Base-by-base conservation (phyloP, 257 asterid species). In the Verbascum thapsus region DNA sequence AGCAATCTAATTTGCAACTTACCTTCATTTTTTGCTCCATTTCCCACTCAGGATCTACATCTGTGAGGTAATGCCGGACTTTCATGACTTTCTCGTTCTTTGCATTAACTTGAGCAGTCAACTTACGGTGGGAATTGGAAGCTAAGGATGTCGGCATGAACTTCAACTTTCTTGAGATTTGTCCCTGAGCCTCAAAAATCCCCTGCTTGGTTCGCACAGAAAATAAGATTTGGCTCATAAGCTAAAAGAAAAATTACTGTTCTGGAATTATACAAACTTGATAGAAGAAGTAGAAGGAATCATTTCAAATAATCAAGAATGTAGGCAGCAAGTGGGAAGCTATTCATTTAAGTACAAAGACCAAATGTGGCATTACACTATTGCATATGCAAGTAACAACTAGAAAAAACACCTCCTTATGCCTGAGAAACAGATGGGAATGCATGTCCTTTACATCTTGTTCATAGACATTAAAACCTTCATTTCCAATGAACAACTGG, bases 61-160 rank as follows among this genome's bases (percentile, higher is more conserved):
- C 82, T 37, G 82, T 67, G 41, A 78, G 54, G 42, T 75, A 78
- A 58, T 73, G 76, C 74, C 76, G 71, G 38, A 81, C 80, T 58
- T 78, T 81, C 61, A 53, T 64, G 32, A 61, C 75, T 52, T 81
- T 81, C 64, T 76, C 64, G 49, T 76, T 77, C 37, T 78, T 2
- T n/a, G 83, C 71, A 70, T 71, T 84, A 40, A 76, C 74, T 44
- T 76, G 64, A 64, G 79, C 82, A 66, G 86, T 79, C 73, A 70
- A 63, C 53, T 67, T 32, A 45, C 71, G 56, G 71, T 83, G 80
- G 45, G 88, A 77, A 64, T 74, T 75, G 5, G 86, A 75, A 22
- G 80, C 66, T 59, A 78, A 69, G 53, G 86, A 80, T 4, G 90
- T 75, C 32, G 86, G 84, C 86, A 73, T 69, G 70, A 83, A 70